Evolutionary conservation across 257 asterid species (phyloP).

Genomic region (Nicotiana noctiflora): DNA sequence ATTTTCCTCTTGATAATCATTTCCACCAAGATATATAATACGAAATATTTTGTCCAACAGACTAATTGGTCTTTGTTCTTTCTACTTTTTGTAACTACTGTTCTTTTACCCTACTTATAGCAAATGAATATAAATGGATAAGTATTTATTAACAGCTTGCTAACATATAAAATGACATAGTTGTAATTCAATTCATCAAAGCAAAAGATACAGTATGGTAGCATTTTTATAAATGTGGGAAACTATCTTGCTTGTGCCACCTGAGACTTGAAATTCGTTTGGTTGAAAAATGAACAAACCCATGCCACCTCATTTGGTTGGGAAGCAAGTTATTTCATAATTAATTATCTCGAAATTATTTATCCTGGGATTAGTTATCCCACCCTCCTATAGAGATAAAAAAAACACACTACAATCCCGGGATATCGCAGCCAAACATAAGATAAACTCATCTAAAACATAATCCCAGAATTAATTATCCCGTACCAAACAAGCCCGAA

Average conservation of each 20-base stretch:
- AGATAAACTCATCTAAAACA: no score
- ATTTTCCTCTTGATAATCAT: not conserved
- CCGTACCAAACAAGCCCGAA: no score
- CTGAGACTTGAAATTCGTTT: not conserved
- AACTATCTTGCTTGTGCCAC: not conserved
- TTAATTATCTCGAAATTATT: no score
- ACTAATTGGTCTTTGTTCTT: not conserved
- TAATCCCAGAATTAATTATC: no score
- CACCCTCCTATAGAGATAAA: no score
- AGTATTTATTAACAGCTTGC: not conserved
- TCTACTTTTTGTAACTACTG: not conserved
- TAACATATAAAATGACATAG: no score
- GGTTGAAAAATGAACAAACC: no score
- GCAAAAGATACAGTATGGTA: not conserved
- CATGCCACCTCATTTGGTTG: no score
- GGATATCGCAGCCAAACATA: no score
- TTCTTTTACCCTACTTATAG: not conserved
- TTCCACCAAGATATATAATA: not conserved
- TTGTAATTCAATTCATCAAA: not conserved
- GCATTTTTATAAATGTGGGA: not conserved
- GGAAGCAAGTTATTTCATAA: no score
- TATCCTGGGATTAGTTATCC: no score
- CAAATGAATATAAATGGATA: not conserved
- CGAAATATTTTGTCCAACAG: not conserved
- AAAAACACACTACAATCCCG: no score